These are phyloP conservation scores for Lentinula sp. DNA, from an alignment of 768 basidiomycete species.

Conservation along the genomic window DNA sequence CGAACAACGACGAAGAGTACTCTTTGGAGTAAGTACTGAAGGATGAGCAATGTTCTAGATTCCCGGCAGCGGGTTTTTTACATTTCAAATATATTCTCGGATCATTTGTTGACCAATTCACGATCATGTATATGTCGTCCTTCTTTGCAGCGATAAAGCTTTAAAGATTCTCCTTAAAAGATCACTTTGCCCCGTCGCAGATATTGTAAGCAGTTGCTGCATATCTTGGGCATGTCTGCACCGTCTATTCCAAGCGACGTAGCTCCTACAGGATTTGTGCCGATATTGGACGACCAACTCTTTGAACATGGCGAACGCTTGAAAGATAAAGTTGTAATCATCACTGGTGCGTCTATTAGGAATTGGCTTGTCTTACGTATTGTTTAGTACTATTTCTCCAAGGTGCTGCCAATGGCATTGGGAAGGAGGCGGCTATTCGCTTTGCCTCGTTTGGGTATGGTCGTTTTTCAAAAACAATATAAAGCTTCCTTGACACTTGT, in stretches of 20 bases:
- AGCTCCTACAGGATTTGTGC: neutral
- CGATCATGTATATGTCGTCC: too few relatives aligned
- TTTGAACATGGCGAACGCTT: slow-evolving; percentile 12
- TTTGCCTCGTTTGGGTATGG: slow-evolving; percentile 15
- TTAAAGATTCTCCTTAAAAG: too few relatives aligned
- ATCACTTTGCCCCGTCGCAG: too few relatives aligned
- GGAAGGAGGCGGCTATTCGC: slow-evolving; percentile 15
- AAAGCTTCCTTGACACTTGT: slow-evolving; percentile 3
- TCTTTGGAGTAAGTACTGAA: too few relatives aligned
- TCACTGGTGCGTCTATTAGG: slow-evolving; percentile 14
- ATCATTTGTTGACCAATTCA: too few relatives aligned
- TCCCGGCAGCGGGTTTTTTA: too few relatives aligned
- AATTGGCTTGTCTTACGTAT: neutral
- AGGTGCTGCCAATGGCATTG: slow-evolving; percentile 20
- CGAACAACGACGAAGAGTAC: too few relatives aligned
- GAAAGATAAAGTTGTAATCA: slow-evolving; percentile 18
- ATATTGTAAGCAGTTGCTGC: too few relatives aligned
- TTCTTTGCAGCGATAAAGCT: too few relatives aligned
- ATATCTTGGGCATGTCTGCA: neutral
- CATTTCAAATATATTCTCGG: too few relatives aligned
- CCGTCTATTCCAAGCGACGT: neutral
- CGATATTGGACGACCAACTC: slow-evolving; percentile 17
- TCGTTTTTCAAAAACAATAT: neutral
- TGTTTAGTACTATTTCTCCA: neutral
- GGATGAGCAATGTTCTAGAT: too few relatives aligned